Conservation (phyloP, 345 rosid species). For the Euclidium syriacum region DNA sequence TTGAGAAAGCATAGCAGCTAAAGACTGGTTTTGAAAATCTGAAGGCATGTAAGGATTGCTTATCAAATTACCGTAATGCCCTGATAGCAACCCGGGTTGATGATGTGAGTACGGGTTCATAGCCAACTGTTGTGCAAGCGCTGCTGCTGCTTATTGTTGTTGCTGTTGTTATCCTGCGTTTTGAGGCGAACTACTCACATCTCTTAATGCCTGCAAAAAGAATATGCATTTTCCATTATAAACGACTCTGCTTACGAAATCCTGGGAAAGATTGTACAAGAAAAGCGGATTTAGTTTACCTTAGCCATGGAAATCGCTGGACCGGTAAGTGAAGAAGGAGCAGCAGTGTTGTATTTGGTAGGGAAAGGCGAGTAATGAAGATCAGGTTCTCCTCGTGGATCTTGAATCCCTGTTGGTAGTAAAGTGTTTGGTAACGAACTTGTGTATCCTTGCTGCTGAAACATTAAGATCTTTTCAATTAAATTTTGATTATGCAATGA, state of each 20-base stretch:
- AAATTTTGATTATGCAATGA: neutral
- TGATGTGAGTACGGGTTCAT: conserved; percentile 72
- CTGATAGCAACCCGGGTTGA: conserved; percentile 74
- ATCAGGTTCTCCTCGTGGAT: conserved; percentile 67
- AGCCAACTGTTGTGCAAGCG: conserved; percentile 78
- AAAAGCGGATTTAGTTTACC: conserved; percentile 34
- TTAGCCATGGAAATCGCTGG: conserved; percentile 66
- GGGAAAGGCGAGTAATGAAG: conserved; percentile 78
- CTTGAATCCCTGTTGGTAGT: conserved; percentile 56
- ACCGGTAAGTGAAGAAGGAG: conserved; percentile 53
- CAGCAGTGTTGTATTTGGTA: conserved; percentile 48
- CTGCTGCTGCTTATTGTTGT: conserved; percentile 56
- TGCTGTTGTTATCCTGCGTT: conserved; percentile 41
- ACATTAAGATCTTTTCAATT: neutral
- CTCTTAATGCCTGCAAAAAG: conserved; percentile 64
- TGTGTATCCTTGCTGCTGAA: conserved; percentile 58
- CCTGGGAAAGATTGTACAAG: too few relatives aligned
- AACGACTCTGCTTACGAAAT: too few relatives aligned
- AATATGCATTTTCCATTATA: too few relatives aligned
- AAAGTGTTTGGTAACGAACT: conserved; percentile 62
- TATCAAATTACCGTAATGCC: conserved; percentile 79
- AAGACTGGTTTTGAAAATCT: conserved; percentile 80
- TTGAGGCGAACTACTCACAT: conserved; percentile 46
- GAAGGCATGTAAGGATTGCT: conserved; percentile 71
- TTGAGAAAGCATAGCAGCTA: conserved; percentile 74